Percentiles rank a stretch among this genome's conserved stretches.
Evolutionary conservation across 352 stramenopile species (phyloP).

Genomic region (Pythium aristosporum): DNA sequence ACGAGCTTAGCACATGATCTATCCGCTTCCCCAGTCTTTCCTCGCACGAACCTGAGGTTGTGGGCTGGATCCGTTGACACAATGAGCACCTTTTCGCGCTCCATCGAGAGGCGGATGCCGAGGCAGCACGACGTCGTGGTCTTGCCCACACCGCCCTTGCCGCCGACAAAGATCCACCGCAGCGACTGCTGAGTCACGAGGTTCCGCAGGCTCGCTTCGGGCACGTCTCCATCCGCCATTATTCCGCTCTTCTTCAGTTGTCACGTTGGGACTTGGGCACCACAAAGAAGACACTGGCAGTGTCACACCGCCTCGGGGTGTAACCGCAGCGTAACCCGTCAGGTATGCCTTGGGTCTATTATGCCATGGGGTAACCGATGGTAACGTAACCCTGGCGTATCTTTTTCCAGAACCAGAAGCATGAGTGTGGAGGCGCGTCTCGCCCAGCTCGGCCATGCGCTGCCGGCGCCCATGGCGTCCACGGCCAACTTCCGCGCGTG

Average conservation of each 20-base stretch:
- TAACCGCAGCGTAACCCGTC: background rate
- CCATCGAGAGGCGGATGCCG: slow-evolving; percentile 89
- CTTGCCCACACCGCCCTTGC: slow-evolving; percentile 95
- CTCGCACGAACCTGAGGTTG: slow-evolving; percentile 88
- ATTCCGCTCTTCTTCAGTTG: background rate
- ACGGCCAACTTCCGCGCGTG: slow-evolving; percentile 74
- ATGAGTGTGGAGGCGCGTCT: slow-evolving; percentile 59
- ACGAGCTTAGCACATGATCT: background rate
- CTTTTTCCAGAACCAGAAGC: background rate
- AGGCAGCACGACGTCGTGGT: slow-evolving; percentile 98
- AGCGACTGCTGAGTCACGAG: slow-evolving; percentile 87
- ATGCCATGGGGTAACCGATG: background rate
- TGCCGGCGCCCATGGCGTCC: slow-evolving; percentile 59
- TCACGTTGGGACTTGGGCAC: background rate
- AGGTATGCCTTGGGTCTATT: no score
- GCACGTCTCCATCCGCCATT: slow-evolving; percentile 47
- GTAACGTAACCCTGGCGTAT: slow-evolving; percentile 5
- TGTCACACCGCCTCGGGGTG: background rate
- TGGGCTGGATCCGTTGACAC: slow-evolving; percentile 99
- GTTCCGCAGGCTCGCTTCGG: slow-evolving; percentile 90
- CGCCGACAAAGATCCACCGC: slow-evolving; percentile 95
- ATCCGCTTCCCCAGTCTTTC: background rate
- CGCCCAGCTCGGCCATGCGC: slow-evolving; percentile 60
- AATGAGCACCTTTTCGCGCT: slow-evolving; percentile 95
- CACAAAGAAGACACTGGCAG: background rate